Evolutionary conservation across 441 rosid species (phyloP).

Genomic region (Erodium trifolium): DNA sequence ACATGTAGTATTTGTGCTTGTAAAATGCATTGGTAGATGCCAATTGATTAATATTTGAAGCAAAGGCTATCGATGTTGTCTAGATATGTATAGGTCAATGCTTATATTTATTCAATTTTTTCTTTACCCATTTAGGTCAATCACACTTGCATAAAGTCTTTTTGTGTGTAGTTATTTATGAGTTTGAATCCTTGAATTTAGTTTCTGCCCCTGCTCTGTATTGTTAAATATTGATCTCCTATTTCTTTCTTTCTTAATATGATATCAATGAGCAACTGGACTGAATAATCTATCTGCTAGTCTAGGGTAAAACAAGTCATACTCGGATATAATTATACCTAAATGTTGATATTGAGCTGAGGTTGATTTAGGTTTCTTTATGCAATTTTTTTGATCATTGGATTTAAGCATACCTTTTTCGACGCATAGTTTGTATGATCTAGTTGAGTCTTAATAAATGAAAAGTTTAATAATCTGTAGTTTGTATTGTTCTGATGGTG

Average conservation of each 20-base stretch:
- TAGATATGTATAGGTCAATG: no score
- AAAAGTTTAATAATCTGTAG: not conserved
- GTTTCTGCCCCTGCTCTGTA: not conserved
- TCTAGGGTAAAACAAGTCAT: not conserved
- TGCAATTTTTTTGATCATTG: not conserved
- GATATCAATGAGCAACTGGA: not conserved
- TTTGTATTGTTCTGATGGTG: conserved; percentile 10
- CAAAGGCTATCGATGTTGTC: no score
- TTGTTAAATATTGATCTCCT: not conserved
- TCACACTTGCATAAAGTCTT: not conserved
- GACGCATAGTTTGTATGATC: not conserved
- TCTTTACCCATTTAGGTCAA: not conserved
- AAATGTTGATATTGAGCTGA: conserved; percentile 1
- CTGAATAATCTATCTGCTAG: not conserved
- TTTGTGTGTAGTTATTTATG: not conserved
- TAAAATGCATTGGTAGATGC: no score
- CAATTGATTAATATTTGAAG: no score
- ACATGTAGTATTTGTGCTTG: no score
- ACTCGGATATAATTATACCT: not conserved
- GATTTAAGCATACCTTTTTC: not conserved
- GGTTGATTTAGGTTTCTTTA: not conserved
- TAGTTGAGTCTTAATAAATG: not conserved
- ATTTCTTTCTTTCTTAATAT: no score
- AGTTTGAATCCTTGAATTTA: not conserved
- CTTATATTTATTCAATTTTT: not conserved